phyloP scores from a whole-genome alignment of 2,329 filamentous ascomycete genomes.

The Neofusicoccum sp. region DNA sequence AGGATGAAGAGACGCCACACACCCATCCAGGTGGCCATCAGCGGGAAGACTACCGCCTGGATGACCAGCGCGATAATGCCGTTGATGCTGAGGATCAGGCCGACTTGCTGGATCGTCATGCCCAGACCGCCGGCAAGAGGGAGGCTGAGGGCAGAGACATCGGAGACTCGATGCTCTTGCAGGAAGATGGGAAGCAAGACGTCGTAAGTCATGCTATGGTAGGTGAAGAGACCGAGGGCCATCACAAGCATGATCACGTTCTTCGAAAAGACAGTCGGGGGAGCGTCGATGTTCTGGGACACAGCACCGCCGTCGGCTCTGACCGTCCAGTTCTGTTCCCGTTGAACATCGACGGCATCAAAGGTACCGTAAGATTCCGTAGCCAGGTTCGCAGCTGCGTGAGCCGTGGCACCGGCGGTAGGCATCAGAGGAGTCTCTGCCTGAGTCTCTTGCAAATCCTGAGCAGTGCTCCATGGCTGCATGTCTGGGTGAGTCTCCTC shows the following conservation, averaged over 20 bases:
- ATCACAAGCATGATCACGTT: slow-evolving; percentile 73
- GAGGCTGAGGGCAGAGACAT: slow-evolving; percentile 29
- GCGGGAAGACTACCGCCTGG: slow-evolving; percentile 68
- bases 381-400: slow-evolving; percentile 69
- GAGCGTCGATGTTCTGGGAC: slow-evolving; percentile 36
- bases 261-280: slow-evolving; percentile 25
- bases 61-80: slow-evolving; percentile 70
- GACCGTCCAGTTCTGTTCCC: slow-evolving; percentile 54
- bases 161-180: slow-evolving; percentile 64
- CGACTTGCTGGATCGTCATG: slow-evolving; percentile 64
- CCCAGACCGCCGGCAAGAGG: slow-evolving; percentile 61
- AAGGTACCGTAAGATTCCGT: slow-evolving; percentile 81
- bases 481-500: slow-evolving; percentile 88
- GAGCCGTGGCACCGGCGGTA: slow-evolving; percentile 70
- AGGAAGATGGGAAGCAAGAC: slow-evolving; percentile 90
- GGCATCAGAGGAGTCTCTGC: slow-evolving; percentile 73
- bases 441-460: slow-evolving; percentile 39
- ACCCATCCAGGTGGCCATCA: slow-evolving; percentile 62
- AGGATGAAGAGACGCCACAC: slow-evolving; percentile 66
- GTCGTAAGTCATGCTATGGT: slow-evolving; percentile 94
- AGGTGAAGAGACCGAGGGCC: slow-evolving; percentile 87
- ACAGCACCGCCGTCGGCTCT: slow-evolving; percentile 44
- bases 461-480: slow-evolving; percentile 52
- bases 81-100: slow-evolving; percentile 66
- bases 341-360: slow-evolving; percentile 54